These are phyloP conservation scores for Kazachstania sp. DNA, from an alignment of 1,139 yeast genomes.

Conservation along the genomic window DNA sequence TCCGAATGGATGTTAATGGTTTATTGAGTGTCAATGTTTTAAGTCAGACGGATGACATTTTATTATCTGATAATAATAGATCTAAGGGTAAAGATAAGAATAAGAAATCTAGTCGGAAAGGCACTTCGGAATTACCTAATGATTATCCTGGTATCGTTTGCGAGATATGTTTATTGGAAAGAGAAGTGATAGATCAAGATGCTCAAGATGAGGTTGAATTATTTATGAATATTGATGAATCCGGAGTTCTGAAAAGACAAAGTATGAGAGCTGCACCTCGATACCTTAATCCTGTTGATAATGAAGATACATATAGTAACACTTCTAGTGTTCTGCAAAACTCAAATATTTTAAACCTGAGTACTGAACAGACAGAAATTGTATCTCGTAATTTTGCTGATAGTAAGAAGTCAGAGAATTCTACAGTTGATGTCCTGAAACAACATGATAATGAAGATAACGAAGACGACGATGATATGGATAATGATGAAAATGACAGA, in stretches of 20 bases:
- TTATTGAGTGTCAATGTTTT: slow-evolving; percentile 34
- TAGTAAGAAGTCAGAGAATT: background rate
- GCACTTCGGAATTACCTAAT: slow-evolving; percentile 24
- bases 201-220: slow-evolving; percentile 20
- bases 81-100: background rate
- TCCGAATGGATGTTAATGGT: slow-evolving; percentile 51
- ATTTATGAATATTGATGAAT: slow-evolving; percentile 17
- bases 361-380: background rate
- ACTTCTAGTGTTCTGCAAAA: background rate
- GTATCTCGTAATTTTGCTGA: background rate
- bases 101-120: no score
- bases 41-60: slow-evolving; percentile 28
- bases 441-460: background rate
- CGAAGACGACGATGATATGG: background rate
- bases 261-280: background rate
- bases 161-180: slow-evolving; percentile 53
- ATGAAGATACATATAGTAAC: background rate
- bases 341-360: background rate
- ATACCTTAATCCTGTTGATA: background rate
- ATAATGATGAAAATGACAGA: slow-evolving; percentile 6
- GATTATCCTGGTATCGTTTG: slow-evolving; percentile 53
- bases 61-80: slow-evolving; percentile 14
- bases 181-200: slow-evolving; percentile 21
- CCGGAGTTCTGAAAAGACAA: slow-evolving; percentile 4
- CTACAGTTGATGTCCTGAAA: background rate